Evolutionary conservation across 2,329 filamentous ascomycete species (phyloP), one percentile per base, ranked within the genome.

Genomic region (Aspergillus sojae): DNA sequence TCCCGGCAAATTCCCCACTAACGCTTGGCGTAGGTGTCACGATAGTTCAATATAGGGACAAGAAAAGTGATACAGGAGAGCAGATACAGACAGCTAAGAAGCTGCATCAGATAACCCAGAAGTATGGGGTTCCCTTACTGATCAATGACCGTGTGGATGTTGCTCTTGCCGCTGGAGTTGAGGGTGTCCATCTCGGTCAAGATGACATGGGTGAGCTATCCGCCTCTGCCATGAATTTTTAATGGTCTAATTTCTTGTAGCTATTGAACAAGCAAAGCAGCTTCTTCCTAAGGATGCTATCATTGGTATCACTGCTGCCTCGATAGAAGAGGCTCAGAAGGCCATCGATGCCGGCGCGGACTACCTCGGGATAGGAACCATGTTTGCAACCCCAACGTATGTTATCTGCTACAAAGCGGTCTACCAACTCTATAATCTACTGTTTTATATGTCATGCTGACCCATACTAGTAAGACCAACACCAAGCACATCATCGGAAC

Each of bases 91-190:
- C 85, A 48, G 94, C 90, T 19, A 85, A 84, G 70, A 84, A 82
- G 68, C 84, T 98, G 57, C 93, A 96, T 75, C 77, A 81, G 43
- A 81, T 95, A 66, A 94, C 93, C 23, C 82, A 82, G 67, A 82
- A 82, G 54, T 84, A 91, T 73, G 83, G 83, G 19, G 87, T 97
- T 3, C 94, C 94, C 34, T 85, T 98, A 62, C 82, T 98, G 60
- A 93, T 98, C 81, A 98, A 98, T 75, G 95, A 98, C 76, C 88
- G 94, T 14, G 86, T 97, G 6, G 94, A 97, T 75, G 92, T 98
- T 30, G 94, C 93, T 10, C 84, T 93, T 21, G 93, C 93, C 16
- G 86, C 94, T 50, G 91, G 89, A 14, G 95, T 92, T 62, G 94
- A 97, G 80, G 95, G 95, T 53, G 93, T 97, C 10, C 95, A 98